These are phyloP conservation scores for Exserohilum rostratum DNA, from an alignment of 2,329 filamentous ascomycete genomes.

Conservation along the genomic window DNA sequence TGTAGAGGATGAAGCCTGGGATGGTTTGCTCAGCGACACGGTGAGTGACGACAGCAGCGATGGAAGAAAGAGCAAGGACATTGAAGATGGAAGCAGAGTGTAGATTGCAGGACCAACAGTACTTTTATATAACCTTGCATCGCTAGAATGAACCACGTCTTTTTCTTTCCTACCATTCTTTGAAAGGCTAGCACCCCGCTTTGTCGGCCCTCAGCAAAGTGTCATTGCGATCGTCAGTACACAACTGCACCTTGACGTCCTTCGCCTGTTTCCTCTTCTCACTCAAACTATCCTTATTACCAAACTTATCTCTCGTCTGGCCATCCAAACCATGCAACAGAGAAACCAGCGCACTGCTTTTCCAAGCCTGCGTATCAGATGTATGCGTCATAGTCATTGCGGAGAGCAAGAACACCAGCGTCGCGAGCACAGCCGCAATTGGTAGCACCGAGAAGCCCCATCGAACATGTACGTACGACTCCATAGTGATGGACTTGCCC, in stretches of 20 bases:
- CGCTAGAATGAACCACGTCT: too few relatives aligned
- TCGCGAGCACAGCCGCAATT: slow-evolving; percentile 13
- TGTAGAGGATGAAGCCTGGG: slow-evolving; percentile 36
- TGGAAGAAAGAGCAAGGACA: slow-evolving; percentile 32
- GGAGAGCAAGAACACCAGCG: slow-evolving; percentile 13
- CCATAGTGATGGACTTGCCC: slow-evolving; percentile 15
- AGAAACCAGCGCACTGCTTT: slow-evolving; percentile 18
- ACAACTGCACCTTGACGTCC: slow-evolving; percentile 12
- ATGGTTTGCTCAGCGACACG: slow-evolving; percentile 39
- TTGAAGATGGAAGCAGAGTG: slow-evolving; percentile 17
- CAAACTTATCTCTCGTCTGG: slow-evolving; percentile 17
- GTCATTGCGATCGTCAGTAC: slow-evolving; percentile 8
- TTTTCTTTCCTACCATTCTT: too few relatives aligned
- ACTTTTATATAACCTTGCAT: not conserved
- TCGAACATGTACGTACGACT: slow-evolving; percentile 20
- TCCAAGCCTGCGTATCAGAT: slow-evolving; percentile 19
- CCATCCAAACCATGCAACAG: slow-evolving; percentile 18
- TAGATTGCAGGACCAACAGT: slow-evolving; percentile 1
- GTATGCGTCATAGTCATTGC: slow-evolving; percentile 18
- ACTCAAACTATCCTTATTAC: slow-evolving; percentile 4
- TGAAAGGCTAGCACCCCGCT: not conserved
- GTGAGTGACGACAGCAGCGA: slow-evolving; percentile 33
- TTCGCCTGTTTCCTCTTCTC: slow-evolving; percentile 17
- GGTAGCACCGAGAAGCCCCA: slow-evolving; percentile 20
- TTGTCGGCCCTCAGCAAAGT: slow-evolving; percentile 12